These are phyloP conservation scores for Alternaria brassicae DNA, from an alignment of 2,329 filamentous ascomycete genomes.

Conservation along the genomic window DNA sequence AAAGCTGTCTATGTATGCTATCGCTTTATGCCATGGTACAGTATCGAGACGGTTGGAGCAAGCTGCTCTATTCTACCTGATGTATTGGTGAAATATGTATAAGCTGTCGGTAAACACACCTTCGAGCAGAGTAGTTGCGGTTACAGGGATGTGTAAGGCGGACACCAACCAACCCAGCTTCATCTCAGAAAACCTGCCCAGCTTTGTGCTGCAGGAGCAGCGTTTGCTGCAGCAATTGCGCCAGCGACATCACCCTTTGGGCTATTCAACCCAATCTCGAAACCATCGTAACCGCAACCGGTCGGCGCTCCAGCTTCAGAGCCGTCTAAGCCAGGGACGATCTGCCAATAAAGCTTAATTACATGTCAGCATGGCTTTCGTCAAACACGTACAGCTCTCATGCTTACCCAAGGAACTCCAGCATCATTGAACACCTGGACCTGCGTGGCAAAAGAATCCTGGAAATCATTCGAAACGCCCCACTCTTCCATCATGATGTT, in stretches of 20 bases:
- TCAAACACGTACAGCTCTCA: neutral
- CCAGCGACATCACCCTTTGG: constrained; percentile 4
- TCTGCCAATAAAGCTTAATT: neutral
- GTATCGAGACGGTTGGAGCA: neutral
- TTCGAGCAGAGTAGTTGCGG: neutral
- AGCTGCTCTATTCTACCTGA: neutral
- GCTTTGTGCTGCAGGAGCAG: constrained; percentile 1
- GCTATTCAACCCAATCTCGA: constrained; percentile 1
- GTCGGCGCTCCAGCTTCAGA: neutral
- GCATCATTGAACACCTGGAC: neutral
- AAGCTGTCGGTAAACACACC: neutral
- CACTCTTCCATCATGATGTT: constrained; percentile 1
- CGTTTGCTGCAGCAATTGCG: neutral
- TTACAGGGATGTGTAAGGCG: neutral
- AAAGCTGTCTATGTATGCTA: no score
- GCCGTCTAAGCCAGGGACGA: neutral
- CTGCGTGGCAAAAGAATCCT: neutral
- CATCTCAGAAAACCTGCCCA: neutral
- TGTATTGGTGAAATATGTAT: neutral
- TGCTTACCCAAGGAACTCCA: constrained; percentile 2
- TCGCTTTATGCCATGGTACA: no score
- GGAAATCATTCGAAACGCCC: neutral
- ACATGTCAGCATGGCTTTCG: neutral
- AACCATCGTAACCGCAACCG: constrained; percentile 1
- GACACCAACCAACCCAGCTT: neutral